A percentile compares a stretch with the other conserved stretches of the same genome.
Evolutionary conservation across 2,329 filamentous ascomycete genomes (phyloP).

Genomic region (Apiospora koreana): DNA sequence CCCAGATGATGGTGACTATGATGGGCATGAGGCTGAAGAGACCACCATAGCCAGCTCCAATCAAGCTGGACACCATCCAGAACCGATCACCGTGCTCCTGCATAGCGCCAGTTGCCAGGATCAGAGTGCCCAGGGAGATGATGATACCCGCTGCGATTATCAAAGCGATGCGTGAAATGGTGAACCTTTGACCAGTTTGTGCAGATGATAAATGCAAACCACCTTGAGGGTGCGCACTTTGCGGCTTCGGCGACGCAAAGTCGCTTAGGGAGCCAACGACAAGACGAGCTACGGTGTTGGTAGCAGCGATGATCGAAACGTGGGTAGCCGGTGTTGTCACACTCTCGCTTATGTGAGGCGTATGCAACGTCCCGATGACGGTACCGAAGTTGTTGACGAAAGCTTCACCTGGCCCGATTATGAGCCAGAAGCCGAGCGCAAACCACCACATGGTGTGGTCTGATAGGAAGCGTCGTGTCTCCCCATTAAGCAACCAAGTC

Average conservation of each 20-base stretch:
- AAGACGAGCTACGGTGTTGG: slow-evolving; percentile 88
- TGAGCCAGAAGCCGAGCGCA: slow-evolving; percentile 85
- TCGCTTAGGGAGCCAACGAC: slow-evolving; percentile 88
- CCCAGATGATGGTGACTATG: slow-evolving; percentile 96
- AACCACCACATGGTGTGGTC: slow-evolving; percentile 97
- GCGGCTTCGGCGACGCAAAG: slow-evolving; percentile 71
- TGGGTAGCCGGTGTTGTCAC: slow-evolving; percentile 76
- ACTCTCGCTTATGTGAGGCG: slow-evolving; percentile 47
- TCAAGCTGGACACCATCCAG: slow-evolving; percentile 79
- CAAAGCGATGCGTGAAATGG: slow-evolving; percentile 77
- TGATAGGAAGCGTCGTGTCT: slow-evolving; percentile 80
- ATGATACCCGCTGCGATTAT: slow-evolving; percentile 74
- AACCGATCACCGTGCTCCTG: slow-evolving; percentile 79
- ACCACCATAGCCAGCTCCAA: slow-evolving; percentile 91
- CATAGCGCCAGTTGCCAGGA: slow-evolving; percentile 74
- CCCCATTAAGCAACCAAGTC: slow-evolving; percentile 88
- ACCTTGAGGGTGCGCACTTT: slow-evolving; percentile 58
- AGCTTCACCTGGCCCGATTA: slow-evolving; percentile 92
- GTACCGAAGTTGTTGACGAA: slow-evolving; percentile 98
- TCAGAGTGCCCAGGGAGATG: slow-evolving; percentile 73
- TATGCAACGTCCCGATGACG: slow-evolving; percentile 82
- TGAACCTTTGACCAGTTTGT: slow-evolving; percentile 43
- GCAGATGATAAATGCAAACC: slow-evolving; percentile 31
- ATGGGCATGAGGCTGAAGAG: slow-evolving; percentile 89
- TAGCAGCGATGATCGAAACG: slow-evolving; percentile 88